Percentiles rank a stretch among this genome's conserved stretches.
Evolutionary conservation across 768 basidiomycete genomes (phyloP).

Genomic region (Chalciporus sphaerocephalus): DNA sequence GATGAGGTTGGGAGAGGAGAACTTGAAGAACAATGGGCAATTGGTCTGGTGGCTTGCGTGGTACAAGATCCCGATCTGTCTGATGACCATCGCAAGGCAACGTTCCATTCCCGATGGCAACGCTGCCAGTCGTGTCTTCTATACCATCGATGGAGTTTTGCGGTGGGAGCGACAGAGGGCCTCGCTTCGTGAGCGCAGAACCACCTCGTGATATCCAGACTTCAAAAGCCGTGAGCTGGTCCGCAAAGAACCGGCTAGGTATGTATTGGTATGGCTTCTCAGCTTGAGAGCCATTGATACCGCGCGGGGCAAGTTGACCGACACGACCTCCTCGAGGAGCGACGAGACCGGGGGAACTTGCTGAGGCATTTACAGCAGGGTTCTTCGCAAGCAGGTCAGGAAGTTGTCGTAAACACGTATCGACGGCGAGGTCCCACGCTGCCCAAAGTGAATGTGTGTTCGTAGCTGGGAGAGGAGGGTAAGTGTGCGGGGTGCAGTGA

Average conservation of each 20-base stretch:
- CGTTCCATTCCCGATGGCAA: slow-evolving; percentile 17
- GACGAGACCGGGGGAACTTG: slow-evolving; percentile 18
- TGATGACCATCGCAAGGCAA: slow-evolving; percentile 5
- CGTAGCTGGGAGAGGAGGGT: slow-evolving; percentile 88
- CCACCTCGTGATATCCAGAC: slow-evolving; percentile 97
- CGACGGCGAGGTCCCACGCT: slow-evolving; percentile 96
- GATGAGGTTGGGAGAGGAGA: slow-evolving; percentile 91
- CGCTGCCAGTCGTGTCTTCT: slow-evolving; percentile 14
- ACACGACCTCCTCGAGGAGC: slow-evolving; percentile 8
- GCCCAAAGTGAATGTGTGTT: slow-evolving; percentile 96
- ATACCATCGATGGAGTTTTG: slow-evolving; percentile 32
- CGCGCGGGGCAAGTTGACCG: slow-evolving; percentile 19
- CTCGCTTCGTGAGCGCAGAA: slow-evolving; percentile 73
- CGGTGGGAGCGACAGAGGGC: slow-evolving; percentile 67
- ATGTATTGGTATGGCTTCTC: slow-evolving; percentile 67
- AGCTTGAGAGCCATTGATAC: slow-evolving; percentile 15
- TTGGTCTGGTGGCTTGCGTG: slow-evolving; percentile 92
- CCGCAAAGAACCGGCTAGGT: slow-evolving; percentile 89
- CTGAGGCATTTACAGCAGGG: slow-evolving; percentile 18
- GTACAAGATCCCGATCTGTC: slow-evolving; percentile 50
- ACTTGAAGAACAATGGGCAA: slow-evolving; percentile 98
- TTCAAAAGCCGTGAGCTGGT: slow-evolving; percentile 95
- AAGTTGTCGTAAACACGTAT: slow-evolving; percentile 90
- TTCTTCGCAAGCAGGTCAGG: slow-evolving; percentile 65
- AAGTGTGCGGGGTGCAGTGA: slow-evolving; percentile 92